A percentile compares a stretch with the other conserved stretches of the same genome.
Conservation (phyloP, 192 early-diverging fungal species). For the Oehlia diaphana region DNA sequence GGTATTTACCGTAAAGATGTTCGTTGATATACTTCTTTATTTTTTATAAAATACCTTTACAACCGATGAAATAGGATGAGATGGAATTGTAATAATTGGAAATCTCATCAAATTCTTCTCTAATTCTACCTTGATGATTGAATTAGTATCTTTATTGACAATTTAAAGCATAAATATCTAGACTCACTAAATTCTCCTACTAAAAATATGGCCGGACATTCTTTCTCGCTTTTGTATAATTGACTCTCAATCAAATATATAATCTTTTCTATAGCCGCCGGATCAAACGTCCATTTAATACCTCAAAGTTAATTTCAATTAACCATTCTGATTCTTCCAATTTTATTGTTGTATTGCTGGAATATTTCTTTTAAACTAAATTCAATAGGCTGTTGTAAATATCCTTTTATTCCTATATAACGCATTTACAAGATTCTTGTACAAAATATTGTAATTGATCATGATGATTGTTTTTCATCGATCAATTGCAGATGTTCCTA, state of each 20-base stretch:
- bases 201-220: constrained; percentile 44
- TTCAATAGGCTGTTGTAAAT: neutral
- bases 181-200: constrained; percentile 36
- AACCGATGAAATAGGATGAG: constrained; percentile 44
- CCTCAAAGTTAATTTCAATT: neutral
- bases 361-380: constrained; percentile 6
- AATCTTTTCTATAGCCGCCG: neutral
- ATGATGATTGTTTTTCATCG: constrained; percentile 26
- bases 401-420: neutral
- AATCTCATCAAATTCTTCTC: constrained; percentile 47
- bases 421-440: constrained; percentile 1
- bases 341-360: constrained; percentile 13
- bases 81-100: constrained; percentile 43
- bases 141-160: too few relatives aligned
- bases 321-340: neutral
- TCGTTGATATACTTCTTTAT: too few relatives aligned
- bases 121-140: constrained; percentile 49
- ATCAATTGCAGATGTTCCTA: constrained; percentile 36
- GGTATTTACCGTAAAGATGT: too few relatives aligned
- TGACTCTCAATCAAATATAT: constrained; percentile 34
- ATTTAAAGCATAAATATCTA: constrained; percentile 48
- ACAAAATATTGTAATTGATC: constrained; percentile 7
- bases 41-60: constrained; percentile 22
- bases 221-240: constrained; percentile 17
- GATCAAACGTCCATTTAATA: constrained; percentile 13